These are phyloP conservation scores for Cucumis melo DNA, from an alignment of 306 rosid species.

Conservation along the genomic window DNA sequence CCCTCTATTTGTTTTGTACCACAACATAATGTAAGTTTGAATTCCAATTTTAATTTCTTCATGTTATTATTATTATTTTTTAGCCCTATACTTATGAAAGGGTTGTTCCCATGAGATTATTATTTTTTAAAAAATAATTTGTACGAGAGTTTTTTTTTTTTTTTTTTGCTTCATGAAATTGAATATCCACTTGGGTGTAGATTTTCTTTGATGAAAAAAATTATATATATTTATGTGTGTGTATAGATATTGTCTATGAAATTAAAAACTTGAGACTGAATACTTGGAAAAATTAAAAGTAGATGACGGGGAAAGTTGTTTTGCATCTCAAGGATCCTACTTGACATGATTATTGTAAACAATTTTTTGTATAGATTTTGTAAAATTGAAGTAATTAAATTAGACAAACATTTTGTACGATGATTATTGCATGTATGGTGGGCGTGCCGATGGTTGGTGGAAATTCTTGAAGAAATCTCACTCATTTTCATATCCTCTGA, in stretches of 20 bases:
- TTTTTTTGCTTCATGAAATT: not conserved
- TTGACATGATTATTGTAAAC: slow-evolving; percentile 1
- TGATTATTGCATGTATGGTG: not conserved
- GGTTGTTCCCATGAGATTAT: not conserved
- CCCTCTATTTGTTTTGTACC: not conserved
- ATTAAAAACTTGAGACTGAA: not conserved
- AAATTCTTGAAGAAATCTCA: not conserved
- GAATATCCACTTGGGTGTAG: not conserved
- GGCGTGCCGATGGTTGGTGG: not conserved
- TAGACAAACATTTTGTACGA: not conserved
- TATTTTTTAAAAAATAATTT: not conserved
- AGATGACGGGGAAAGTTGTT: not conserved
- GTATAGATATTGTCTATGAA: too few species aligned
- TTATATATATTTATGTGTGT: too few species aligned
- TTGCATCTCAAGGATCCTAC: not conserved
- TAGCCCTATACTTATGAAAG: not conserved
- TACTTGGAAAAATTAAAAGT: not conserved
- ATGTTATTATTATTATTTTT: not conserved
- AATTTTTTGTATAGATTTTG: not conserved
- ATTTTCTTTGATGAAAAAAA: not conserved
- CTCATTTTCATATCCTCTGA: not conserved
- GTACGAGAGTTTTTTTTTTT: not conserved
- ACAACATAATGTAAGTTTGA: not conserved
- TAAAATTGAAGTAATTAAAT: slow-evolving; percentile 4
- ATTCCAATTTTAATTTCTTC: not conserved